Evolutionary conservation across 83 land plant genomes (phyloP), one percentile per base, ranked within the genome.

Genomic region (Picea abies): DNA sequence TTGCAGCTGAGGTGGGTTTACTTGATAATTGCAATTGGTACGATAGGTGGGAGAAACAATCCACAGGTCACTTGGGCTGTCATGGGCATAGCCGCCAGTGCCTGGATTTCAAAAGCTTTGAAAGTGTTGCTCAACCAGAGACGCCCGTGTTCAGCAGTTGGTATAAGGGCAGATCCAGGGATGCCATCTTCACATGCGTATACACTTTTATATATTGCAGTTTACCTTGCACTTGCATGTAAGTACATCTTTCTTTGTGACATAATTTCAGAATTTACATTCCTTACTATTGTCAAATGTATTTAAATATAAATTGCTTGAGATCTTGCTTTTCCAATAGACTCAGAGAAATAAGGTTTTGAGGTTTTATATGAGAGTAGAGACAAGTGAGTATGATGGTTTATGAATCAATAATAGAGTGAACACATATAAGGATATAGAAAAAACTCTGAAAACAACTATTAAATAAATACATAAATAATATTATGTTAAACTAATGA

Each of bases 181-280:
- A 96, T 96, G 98, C 98, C 98, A 16, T 96, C 96, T 37, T 89
- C 95, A 8, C 98, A 96, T 86, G 93, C 98, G 15, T 93, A 94
- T 32, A 89, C 89, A 76, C 84, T 94, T 64, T 88, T 82, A 71
- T 94, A 79, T 83, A 47, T 84, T 1, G 82, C 83, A 4, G 39
- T 69, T 1, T 92, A 87, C 80, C 75, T 84, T 11, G 23, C 88
- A 73, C 6, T 89, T 0, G 86, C 90, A 41, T 41, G 96, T 92
- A 87, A 86, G 72, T 63, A 47, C 10, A 6, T 41, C 6, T 41
- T 32, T 69, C 35, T 4, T 14, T 23, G 14, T 20, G 11, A 65
- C 11, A 8, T 8, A 25, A 5, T 65, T 65, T 65, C 10, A 65
- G 9, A 23, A 65, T 3, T 64, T 65, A 11, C 32, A 65, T 65